Evolutionary conservation across 306 rosid genomes (phyloP).

Genomic region (Fragaria iinumae): DNA sequence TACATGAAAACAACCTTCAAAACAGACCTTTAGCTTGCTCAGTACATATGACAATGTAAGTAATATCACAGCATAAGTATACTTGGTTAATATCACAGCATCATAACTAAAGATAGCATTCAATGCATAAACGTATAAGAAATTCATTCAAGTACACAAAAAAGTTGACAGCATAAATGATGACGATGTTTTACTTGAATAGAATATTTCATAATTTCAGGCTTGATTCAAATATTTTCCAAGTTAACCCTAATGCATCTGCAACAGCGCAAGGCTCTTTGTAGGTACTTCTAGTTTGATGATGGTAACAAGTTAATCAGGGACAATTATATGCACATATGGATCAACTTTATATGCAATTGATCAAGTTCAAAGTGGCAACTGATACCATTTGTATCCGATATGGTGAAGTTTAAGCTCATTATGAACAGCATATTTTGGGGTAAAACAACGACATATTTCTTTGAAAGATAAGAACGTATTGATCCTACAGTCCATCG

Average conservation of each 20-base stretch:
- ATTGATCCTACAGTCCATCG: too few species aligned
- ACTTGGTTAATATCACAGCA: background rate
- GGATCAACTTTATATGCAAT: background rate
- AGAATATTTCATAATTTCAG: background rate
- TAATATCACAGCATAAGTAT: background rate
- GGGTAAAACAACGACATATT: background rate
- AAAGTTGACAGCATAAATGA: background rate
- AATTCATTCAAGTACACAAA: background rate
- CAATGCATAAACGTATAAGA: background rate
- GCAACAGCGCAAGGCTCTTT: background rate
- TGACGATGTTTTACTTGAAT: background rate
- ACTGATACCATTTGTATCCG: background rate
- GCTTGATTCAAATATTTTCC: background rate
- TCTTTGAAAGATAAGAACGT: too few species aligned
- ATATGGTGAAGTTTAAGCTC: background rate
- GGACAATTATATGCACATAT: background rate
- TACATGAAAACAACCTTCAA: background rate
- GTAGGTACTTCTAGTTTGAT: background rate
- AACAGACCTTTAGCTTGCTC: background rate
- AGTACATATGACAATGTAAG: background rate
- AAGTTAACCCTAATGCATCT: background rate
- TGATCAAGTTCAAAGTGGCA: background rate
- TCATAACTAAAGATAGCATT: background rate
- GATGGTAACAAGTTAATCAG: background rate
- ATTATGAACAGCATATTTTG: background rate